Base-by-base conservation (phyloP, 2,329 filamentous ascomycete species). In the Camptophora hylomeconis region DNA sequence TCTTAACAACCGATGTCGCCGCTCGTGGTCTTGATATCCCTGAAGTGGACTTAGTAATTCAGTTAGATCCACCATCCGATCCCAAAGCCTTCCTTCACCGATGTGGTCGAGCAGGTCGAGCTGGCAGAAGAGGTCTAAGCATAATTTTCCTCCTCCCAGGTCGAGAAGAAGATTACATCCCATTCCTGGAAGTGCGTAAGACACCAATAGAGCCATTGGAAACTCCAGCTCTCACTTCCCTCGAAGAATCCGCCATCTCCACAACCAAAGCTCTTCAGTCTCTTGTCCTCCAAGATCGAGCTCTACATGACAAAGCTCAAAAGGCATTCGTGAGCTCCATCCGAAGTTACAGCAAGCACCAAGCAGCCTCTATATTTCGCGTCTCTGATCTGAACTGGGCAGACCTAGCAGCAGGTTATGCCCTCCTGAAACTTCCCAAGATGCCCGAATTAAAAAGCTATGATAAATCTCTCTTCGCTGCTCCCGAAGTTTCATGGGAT, bases 291-390 rank as follows among this genome's bases (percentile, higher is more conserved):
- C 53, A 58, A 20, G 78, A 82, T 49, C 61, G 77, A 14, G 70
- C 72, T 15, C 50, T 89, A 7, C 77, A 89, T 50, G 84, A 94
- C 51, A 89, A 92, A 47, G 84, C 80, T 1, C 83, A 93, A 49
- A 75, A 77, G 37, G 89, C 77, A 1, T 95, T 98, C 45, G 87
- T 95, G 13, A 87, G 80, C 48, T 95, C 84, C 80, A 74, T 92
- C 2, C 74, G 84, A 49, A 80, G 81, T 42, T 95, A 95, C 57
- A 80, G 73, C 49, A 92, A 89, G 46, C 89, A 95, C 47, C 75
- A 86, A 41, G 84, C 87, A 1, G 77, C 73, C 35, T 92, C 83
- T 46, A 95, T 98, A 42, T 98, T 98, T 61, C 73, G 80, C 7
- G 62, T 83, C 2, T 53, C 65, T 3, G 83, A 92, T 45, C 64